Evolutionary conservation across 257 asterid genomes (phyloP).

Genomic region (Catharanthus roseus): DNA sequence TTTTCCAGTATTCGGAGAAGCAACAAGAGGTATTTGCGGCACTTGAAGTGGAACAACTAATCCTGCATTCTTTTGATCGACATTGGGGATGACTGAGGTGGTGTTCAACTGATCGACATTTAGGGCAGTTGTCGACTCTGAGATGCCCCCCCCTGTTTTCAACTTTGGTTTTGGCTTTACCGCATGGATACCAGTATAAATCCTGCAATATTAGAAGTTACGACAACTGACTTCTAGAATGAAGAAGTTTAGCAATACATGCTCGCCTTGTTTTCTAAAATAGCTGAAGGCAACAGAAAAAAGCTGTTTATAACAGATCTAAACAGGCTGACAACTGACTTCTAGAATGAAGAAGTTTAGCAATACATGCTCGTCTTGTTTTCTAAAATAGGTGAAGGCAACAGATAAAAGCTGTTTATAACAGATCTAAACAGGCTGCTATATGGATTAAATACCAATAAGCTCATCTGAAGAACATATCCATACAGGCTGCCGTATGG

Average conservation of each 20-base stretch:
- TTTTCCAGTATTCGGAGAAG: constrained; percentile 34
- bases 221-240: background rate
- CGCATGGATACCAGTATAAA: constrained; percentile 83
- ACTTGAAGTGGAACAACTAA: constrained; percentile 38
- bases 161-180: constrained; percentile 62
- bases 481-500: background rate
- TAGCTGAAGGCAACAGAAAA: background rate
- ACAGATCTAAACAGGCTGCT: background rate
- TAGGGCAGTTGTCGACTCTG: constrained; percentile 55
- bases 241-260: background rate
- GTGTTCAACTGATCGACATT: constrained; percentile 55
- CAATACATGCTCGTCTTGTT: background rate
- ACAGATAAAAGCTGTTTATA: background rate
- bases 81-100: constrained; percentile 39
- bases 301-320: too few relatives aligned
- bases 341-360: background rate
- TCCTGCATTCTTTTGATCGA: constrained; percentile 47
- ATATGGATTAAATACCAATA: background rate
- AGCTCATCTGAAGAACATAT: background rate
- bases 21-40: constrained; percentile 48
- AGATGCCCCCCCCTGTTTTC: constrained; percentile 74
- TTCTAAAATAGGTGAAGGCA: background rate
- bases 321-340: background rate
- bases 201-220: constrained; percentile 33
- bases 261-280: background rate